Base-by-base conservation (phyloP, 805 yeast genomes). In the Saccharomycopsis sp. region DNA sequence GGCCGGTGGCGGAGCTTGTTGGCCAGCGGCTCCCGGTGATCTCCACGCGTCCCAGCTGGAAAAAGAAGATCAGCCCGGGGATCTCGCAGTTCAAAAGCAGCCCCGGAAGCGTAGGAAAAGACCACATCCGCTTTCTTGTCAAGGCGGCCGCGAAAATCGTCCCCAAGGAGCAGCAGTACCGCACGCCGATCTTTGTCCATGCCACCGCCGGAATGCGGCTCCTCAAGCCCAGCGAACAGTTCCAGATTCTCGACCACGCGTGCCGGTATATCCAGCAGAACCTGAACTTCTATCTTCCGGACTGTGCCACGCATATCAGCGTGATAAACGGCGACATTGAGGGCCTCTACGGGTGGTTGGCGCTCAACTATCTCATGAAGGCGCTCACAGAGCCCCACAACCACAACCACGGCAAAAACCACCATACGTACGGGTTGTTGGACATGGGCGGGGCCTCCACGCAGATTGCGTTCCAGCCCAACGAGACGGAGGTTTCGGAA, bases 181-280 rank as follows among this genome's bases (percentile, higher is more conserved):
- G 89, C 52, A 85, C 91, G 0, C 91, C 91, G 0, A 74, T 85
- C 0, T 84, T 83, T 62, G 66, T 85, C 4, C 89, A 85, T 67
- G 83, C 88, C 0, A 85, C 90, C 0, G 90, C 87, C 0, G 89
- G 89, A 0, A 78, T 84, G 82, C 69, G 89, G 50, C 67, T 81
- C 14, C 69, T 85, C 48, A 76, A 75, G 20, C 86, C 84, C 0
- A 71, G 74, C 12, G 79, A 79, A 40, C 83, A 79, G 62, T 71
- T 70, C 50, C 68, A 68, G 16, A 75, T 84, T 18, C 65, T 84
- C 57, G 72, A 70, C 15, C 70, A 71, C 44, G 73, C 81, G 2
- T 85, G 91, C 64, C 57, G 65, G 7, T 83, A 82, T 61, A 67
- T 85, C 47, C 70, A 70, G 52, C 56, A 63, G 12, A 71, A 80